Conservation (phyloP, 805 yeast genomes). For the Pichia scutulata region DNA sequence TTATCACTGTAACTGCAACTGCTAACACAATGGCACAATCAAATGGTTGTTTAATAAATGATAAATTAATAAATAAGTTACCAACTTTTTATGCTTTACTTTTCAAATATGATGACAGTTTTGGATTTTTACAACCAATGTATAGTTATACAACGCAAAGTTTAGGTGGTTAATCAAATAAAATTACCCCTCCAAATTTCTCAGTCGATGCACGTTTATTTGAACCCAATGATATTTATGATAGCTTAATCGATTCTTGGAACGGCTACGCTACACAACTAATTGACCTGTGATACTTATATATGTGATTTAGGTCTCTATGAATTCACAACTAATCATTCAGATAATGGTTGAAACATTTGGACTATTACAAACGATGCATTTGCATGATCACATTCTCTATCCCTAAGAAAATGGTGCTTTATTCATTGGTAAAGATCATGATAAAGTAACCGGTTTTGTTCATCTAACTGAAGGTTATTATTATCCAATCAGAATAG, state of each 20-base stretch:
- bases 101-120: constrained; percentile 1
- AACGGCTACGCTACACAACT: constrained; percentile 9
- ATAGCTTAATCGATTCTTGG: constrained; percentile 4
- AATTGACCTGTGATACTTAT: constrained; percentile 5
- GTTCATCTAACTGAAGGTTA: constrained; percentile 11
- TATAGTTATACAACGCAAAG: constrained; percentile 6
- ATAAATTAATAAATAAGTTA: not conserved
- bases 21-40: not conserved
- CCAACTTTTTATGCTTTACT: constrained; percentile 8
- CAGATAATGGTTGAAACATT: constrained; percentile 29
- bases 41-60: constrained; percentile 3
- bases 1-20: constrained; percentile 1
- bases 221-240: constrained; percentile 2
- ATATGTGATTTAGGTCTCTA: constrained; percentile 23
- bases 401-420: constrained; percentile 1
- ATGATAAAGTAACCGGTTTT: constrained; percentile 1
- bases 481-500: constrained; percentile 17
- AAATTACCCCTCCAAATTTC: constrained; percentile 6
- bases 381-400: constrained; percentile 19
- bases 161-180: not conserved
- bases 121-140: constrained; percentile 2
- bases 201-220: constrained; percentile 6
- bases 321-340: constrained; percentile 14
- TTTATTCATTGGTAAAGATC: constrained; percentile 7
- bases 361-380: constrained; percentile 26